Percentiles rank a stretch among this genome's conserved stretches.
Evolutionary conservation across 2,329 filamentous ascomycete species (phyloP).

Genomic region (Aspergillus chevalieri): DNA sequence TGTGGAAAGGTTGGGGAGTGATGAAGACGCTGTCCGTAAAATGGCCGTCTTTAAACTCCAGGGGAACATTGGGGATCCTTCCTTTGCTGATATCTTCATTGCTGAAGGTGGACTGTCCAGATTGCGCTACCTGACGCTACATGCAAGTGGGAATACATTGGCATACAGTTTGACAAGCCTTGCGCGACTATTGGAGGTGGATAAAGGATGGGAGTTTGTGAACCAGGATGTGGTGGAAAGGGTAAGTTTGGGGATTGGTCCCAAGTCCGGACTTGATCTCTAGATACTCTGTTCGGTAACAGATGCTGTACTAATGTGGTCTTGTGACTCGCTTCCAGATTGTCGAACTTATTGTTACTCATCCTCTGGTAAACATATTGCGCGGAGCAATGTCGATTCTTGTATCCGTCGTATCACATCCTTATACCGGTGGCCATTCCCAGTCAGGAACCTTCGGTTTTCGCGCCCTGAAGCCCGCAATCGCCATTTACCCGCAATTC

Average conservation of each 20-base stretch:
- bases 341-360: conserved; percentile 87
- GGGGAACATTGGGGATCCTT: conserved; percentile 87
- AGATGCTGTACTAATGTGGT: conserved; percentile 1
- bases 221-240: conserved; percentile 51
- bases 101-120: conserved; percentile 77
- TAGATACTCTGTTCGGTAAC: not conserved
- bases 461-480: conserved; percentile 81
- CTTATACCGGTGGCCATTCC: conserved; percentile 53
- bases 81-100: conserved; percentile 95
- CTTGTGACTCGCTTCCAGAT: conserved; percentile 44
- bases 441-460: conserved; percentile 72
- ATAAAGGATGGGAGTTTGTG: conserved; percentile 86
- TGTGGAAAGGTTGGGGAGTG: conserved; percentile 53
- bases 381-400: conserved; percentile 95
- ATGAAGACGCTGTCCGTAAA: conserved; percentile 86
- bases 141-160: conserved; percentile 83
- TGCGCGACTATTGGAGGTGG: conserved; percentile 80
- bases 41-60: conserved; percentile 99
- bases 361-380: conserved; percentile 94
- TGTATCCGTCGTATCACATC: conserved; percentile 85
- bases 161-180: conserved; percentile 91
- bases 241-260: conserved; percentile 40
- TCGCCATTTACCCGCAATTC: conserved; percentile 87
- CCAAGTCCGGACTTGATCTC: not conserved
- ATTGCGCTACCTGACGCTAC: conserved; percentile 75